Conservation (phyloP, 768 basidiomycete species). For the Mycena haematopus region DNA sequence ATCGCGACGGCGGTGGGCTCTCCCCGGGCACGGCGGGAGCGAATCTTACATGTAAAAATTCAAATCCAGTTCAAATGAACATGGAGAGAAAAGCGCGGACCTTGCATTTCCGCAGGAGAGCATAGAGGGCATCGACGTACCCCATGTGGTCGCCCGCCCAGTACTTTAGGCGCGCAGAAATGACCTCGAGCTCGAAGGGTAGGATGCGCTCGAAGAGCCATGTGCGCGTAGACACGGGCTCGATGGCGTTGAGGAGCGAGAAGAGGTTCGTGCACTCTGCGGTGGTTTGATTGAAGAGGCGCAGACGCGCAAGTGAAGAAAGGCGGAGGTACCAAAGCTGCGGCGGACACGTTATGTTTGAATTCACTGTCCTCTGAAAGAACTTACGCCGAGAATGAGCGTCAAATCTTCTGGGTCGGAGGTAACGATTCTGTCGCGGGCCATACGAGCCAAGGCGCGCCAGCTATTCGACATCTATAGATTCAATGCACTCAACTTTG, state of each 20-base stretch:
- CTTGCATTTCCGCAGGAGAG: conserved; percentile 68
- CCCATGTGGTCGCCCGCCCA: conserved; percentile 85
- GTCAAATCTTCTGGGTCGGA: conserved; percentile 72
- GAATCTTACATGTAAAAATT: conserved; percentile 26
- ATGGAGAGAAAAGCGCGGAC: too few species aligned
- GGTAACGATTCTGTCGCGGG: conserved; percentile 75
- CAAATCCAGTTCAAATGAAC: too few species aligned
- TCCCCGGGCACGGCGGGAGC: conserved; percentile 48
- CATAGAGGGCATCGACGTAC: conserved; percentile 76
- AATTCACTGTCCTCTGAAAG: background rate
- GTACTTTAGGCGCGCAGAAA: conserved; percentile 76
- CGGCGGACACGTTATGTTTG: background rate
- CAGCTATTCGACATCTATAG: conserved; percentile 90
- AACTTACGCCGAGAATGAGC: conserved; percentile 69
- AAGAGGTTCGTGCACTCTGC: conserved; percentile 86
- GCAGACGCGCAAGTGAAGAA: conserved; percentile 77
- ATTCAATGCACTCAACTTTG: conserved; percentile 55
- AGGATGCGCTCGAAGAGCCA: conserved; percentile 68
- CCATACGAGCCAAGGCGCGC: conserved; percentile 85
- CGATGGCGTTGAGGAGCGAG: conserved; percentile 65
- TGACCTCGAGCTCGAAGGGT: conserved; percentile 69
- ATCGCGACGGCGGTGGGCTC: conserved; percentile 55
- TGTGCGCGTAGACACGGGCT: conserved; percentile 55
- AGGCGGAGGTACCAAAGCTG: conserved; percentile 89
- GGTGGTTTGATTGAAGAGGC: conserved; percentile 86